phyloP scores from a whole-genome alignment of 169 alveolate species.

The Plasmodium chabaudi region DNA sequence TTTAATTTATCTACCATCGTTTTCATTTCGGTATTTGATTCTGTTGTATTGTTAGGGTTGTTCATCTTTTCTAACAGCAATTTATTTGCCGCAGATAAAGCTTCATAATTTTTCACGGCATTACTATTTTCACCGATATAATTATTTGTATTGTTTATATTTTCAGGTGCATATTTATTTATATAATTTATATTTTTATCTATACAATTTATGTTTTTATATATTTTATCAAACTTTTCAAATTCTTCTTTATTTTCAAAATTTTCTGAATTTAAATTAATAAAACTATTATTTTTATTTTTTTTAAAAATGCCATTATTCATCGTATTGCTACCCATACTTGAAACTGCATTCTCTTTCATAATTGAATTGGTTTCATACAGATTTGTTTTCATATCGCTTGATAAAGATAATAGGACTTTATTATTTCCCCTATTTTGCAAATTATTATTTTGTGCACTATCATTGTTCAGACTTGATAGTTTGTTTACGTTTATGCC shows the following conservation, averaged over 20 bases:
- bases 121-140: conserved; percentile 15
- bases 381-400: not conserved
- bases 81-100: conserved; percentile 15
- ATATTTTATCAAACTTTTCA: conserved; percentile 53
- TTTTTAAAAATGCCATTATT: conserved; percentile 15
- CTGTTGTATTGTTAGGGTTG: conserved; percentile 5
- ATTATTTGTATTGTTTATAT: conserved; percentile 17
- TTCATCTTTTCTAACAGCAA: conserved; percentile 26
- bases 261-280: conserved; percentile 14
- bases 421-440: not conserved
- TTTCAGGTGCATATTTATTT: conserved; percentile 39
- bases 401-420: not conserved
- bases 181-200: conserved; percentile 64
- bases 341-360: not conserved
- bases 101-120: conserved; percentile 31
- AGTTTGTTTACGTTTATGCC: no score
- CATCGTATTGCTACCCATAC: not conserved
- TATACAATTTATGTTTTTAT: conserved; percentile 53
- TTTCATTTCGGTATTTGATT: conserved; percentile 32
- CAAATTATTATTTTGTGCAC: not conserved
- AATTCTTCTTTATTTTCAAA: conserved; percentile 41
- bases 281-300: not conserved
- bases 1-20: conserved; percentile 24
- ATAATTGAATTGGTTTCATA: not conserved
- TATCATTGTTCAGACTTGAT: no score